Percentiles rank a stretch among this genome's conserved stretches.
Evolutionary conservation across 768 basidiomycete species (phyloP).

Genomic region (Rhodotorula toruloides): DNA sequence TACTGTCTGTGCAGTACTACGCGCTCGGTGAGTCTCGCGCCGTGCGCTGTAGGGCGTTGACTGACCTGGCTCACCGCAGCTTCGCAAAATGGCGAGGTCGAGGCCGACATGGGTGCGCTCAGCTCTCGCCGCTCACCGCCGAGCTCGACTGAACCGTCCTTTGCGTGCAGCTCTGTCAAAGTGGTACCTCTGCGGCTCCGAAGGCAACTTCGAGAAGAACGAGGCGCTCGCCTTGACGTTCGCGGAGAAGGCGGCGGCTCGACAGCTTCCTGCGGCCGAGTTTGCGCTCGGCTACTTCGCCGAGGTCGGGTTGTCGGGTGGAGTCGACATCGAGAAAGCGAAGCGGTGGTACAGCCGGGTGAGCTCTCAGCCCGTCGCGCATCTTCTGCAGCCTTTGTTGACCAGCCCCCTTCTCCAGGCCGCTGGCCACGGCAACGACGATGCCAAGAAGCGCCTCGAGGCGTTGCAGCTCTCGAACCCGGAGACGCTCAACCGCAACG

Average conservation of each 20-base stretch:
- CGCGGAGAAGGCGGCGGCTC: constrained; percentile 67
- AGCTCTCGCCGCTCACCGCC: too few species aligned
- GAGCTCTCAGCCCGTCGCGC: constrained; percentile 37
- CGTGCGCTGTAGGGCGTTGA: constrained; percentile 35
- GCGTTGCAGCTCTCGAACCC: constrained; percentile 63
- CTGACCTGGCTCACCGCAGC: constrained; percentile 46
- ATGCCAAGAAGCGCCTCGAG: constrained; percentile 67
- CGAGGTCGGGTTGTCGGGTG: constrained; percentile 79
- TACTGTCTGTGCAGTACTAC: constrained; percentile 87
- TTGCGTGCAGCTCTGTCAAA: constrained; percentile 60
- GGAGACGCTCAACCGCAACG: constrained; percentile 62
- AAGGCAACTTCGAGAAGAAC: constrained; percentile 45
- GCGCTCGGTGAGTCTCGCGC: constrained; percentile 37
- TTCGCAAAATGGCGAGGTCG: constrained; percentile 75
- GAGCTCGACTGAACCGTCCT: too few species aligned
- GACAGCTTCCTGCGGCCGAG: constrained; percentile 64
- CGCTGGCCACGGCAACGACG: constrained; percentile 67
- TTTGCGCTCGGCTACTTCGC: constrained; percentile 95
- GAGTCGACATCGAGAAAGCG: constrained; percentile 54
- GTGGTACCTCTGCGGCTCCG: constrained; percentile 90
- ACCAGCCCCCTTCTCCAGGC: constrained; percentile 52
- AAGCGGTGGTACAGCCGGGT: constrained; percentile 71
- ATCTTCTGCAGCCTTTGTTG: neutral
- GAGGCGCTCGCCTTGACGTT: constrained; percentile 69
- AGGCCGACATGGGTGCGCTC: constrained; percentile 84